Evolutionary conservation across 225 moss, liverwort and hornwort genomes (phyloP).

Genomic region (Sphagnum contortum): DNA sequence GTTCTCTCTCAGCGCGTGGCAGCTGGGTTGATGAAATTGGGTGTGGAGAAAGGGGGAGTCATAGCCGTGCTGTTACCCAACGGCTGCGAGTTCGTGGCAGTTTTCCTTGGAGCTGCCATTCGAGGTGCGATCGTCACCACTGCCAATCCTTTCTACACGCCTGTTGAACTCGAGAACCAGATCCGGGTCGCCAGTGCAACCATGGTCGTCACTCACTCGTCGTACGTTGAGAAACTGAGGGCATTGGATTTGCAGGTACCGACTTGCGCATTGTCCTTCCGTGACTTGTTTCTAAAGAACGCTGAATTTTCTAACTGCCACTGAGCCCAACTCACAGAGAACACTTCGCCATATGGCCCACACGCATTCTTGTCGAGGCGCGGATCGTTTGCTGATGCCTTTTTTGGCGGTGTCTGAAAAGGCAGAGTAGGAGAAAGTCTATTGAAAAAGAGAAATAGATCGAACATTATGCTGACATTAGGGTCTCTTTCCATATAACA

Average conservation of each 20-base stretch:
- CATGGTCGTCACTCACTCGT: constrained; percentile 35
- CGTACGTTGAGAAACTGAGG: constrained; percentile 14
- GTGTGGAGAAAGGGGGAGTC: constrained; percentile 22
- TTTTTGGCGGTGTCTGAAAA: too few relatives aligned
- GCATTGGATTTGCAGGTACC: constrained; percentile 13
- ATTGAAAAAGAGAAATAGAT: too few relatives aligned
- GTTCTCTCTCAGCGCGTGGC: constrained; percentile 16
- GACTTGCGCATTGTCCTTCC: neutral
- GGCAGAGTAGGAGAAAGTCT: too few relatives aligned
- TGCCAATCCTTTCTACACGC: constrained; percentile 31
- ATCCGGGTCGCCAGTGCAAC: constrained; percentile 13
- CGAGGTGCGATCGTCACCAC: constrained; percentile 30
- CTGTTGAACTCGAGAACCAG: constrained; percentile 31
- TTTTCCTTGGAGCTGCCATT: constrained; percentile 28
- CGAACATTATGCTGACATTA: too few relatives aligned
- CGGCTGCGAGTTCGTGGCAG: constrained; percentile 20
- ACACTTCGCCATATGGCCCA: too few relatives aligned
- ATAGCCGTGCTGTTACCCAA: constrained; percentile 30
- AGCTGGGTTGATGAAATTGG: constrained; percentile 28
- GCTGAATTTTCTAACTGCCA: too few relatives aligned
- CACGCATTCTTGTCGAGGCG: too few relatives aligned
- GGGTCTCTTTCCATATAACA: too few relatives aligned
- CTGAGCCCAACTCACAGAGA: too few relatives aligned
- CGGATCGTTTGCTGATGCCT: too few relatives aligned
- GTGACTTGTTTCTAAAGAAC: constrained; percentile 22